Percentiles rank a stretch among this genome's conserved stretches.
Evolutionary conservation across 768 basidiomycete species (phyloP).

Genomic region (Phylloporus sp.): DNA sequence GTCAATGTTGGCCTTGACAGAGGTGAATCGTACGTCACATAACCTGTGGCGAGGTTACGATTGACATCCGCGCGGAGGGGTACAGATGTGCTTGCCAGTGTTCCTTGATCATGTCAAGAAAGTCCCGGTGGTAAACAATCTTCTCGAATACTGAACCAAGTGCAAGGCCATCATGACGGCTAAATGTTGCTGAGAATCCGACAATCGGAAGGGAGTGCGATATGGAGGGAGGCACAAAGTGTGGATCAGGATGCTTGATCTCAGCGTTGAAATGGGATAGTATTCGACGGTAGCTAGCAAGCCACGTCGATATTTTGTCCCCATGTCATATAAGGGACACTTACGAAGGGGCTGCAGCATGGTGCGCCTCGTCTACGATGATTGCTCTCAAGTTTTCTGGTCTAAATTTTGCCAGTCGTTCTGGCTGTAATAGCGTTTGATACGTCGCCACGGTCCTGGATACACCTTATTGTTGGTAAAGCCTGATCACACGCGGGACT

Average conservation of each 20-base stretch:
- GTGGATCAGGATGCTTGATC: conserved; percentile 51
- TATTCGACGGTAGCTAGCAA: conserved; percentile 67
- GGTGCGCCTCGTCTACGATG: conserved; percentile 92
- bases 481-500: conserved; percentile 1
- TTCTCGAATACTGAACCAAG: conserved; percentile 83
- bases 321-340: neutral
- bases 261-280: conserved; percentile 75
- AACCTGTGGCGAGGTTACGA: conserved; percentile 47
- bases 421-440: conserved; percentile 67
- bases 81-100: conserved; percentile 54
- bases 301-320: conserved; percentile 3
- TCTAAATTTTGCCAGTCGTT: conserved; percentile 71
- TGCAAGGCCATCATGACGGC: conserved; percentile 84
- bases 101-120: conserved; percentile 89
- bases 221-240: conserved; percentile 33
- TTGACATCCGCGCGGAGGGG: neutral
- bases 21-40: conserved; percentile 80
- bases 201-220: conserved; percentile 69
- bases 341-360: conserved; percentile 88
- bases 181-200: conserved; percentile 95
- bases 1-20: conserved; percentile 70
- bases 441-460: conserved; percentile 82
- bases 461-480: neutral
- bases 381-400: conserved; percentile 63
- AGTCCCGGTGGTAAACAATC: conserved; percentile 90